These are phyloP conservation scores for Phytophthora syringae DNA, from an alignment of 352 stramenopile genomes.

Conservation along the genomic window DNA sequence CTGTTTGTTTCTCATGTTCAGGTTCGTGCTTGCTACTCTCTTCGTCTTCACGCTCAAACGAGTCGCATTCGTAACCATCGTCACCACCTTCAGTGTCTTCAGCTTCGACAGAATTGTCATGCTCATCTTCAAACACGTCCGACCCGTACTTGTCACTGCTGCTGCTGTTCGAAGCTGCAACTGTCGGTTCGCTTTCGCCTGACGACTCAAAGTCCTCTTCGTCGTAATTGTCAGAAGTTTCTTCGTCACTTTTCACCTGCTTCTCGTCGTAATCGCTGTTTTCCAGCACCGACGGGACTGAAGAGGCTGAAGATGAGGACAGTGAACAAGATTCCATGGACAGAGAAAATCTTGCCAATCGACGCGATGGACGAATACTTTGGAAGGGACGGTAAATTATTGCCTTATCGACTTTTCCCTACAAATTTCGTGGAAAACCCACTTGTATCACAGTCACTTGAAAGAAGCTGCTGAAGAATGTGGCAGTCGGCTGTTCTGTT, in stretches of 20 bases:
- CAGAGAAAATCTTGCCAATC: background rate
- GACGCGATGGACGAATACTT: background rate
- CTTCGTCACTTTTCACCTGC: background rate
- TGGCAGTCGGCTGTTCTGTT: background rate
- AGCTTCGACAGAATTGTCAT: slow-evolving; percentile 1
- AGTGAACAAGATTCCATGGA: slow-evolving; percentile 13
- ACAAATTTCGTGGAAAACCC: too few species aligned
- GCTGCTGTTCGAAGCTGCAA: slow-evolving; percentile 1
- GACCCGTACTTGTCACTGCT: slow-evolving; percentile 17
- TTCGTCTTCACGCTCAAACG: slow-evolving; percentile 24
- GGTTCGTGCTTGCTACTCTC: background rate
- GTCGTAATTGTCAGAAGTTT: slow-evolving; percentile 8
- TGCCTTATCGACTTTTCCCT: too few species aligned
- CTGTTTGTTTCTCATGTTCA: background rate
- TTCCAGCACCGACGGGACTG: slow-evolving; percentile 12
- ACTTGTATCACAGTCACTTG: too few species aligned
- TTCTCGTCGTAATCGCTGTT: slow-evolving; percentile 10
- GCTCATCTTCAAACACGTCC: slow-evolving; percentile 29
- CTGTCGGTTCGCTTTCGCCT: background rate
- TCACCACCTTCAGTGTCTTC: background rate
- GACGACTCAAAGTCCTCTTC: slow-evolving; percentile 31
- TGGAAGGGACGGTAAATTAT: too few species aligned
- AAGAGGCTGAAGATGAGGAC: slow-evolving; percentile 13
- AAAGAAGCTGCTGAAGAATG: too few species aligned
- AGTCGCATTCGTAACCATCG: slow-evolving; percentile 16